A percentile compares a stretch with the other conserved stretches of the same genome.
Conservation (phyloP, 306 rosid species). For the Calophaca sinica region DNA sequence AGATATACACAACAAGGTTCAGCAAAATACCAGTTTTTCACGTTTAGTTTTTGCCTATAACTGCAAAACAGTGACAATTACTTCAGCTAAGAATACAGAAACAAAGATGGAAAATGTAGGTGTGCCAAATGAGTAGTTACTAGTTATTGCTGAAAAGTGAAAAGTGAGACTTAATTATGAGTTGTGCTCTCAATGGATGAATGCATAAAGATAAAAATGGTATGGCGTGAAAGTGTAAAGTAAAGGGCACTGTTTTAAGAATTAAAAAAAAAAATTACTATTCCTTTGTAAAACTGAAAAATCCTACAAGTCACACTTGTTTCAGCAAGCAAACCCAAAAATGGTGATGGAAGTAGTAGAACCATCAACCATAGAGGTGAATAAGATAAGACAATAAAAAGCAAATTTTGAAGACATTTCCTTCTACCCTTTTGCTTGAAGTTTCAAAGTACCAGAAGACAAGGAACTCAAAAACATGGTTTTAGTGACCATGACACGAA, state of each 20-base stretch:
- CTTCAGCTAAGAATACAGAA: conserved; percentile 50
- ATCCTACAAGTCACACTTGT: conserved; percentile 47
- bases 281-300: conserved; percentile 56
- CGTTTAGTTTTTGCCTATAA: conserved; percentile 53
- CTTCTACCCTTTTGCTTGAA: conserved; percentile 40
- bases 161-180: conserved; percentile 52
- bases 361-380: conserved; percentile 30
- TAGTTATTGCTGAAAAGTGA: conserved; percentile 41
- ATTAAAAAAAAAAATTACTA: conserved; percentile 57
- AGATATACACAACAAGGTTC: conserved; percentile 44
- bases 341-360: conserved; percentile 20
- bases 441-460: conserved; percentile 29
- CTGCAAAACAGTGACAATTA: conserved; percentile 55
- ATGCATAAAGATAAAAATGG: conserved; percentile 51
- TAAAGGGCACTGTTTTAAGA: conserved; percentile 48
- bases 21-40: conserved; percentile 48
- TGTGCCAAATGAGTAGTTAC: conserved; percentile 52
- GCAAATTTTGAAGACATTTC: conserved; percentile 16
- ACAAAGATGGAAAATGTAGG: conserved; percentile 57
- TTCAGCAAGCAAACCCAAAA: conserved; percentile 52
- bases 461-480: conserved; percentile 42
- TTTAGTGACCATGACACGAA: conserved; percentile 41
- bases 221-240: conserved; percentile 47
- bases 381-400: conserved; percentile 27
- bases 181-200: conserved; percentile 31